Evolutionary conservation across 2,329 filamentous ascomycete genomes (phyloP).

Genomic region (Tolypocladium paradoxum): DNA sequence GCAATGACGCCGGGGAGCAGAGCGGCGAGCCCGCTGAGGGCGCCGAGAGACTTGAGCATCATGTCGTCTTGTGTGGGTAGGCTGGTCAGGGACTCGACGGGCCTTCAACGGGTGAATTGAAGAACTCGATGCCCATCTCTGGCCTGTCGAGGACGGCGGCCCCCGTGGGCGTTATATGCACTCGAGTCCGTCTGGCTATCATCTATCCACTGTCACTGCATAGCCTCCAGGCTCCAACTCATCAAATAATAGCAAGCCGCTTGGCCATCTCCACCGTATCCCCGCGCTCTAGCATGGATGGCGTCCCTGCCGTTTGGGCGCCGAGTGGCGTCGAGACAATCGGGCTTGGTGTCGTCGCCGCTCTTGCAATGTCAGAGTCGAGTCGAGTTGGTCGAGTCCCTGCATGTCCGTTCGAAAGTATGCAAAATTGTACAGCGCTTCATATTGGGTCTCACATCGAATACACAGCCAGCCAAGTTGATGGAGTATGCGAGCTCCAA

Average conservation of each 20-base stretch:
- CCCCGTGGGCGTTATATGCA: background rate
- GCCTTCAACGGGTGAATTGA: background rate
- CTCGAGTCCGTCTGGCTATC: background rate
- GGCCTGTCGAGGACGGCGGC: background rate
- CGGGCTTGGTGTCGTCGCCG: background rate
- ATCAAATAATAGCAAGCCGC: background rate
- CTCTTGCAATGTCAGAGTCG: too few species aligned
- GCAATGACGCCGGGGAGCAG: slow-evolving; percentile 14
- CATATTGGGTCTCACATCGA: too few species aligned
- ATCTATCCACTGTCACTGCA: background rate
- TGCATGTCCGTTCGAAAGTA: too few species aligned
- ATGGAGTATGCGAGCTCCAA: too few species aligned
- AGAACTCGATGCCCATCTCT: background rate
- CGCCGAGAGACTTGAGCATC: slow-evolving; percentile 5
- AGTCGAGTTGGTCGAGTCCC: too few species aligned
- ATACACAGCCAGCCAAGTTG: too few species aligned
- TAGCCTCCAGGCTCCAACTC: background rate
- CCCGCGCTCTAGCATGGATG: background rate
- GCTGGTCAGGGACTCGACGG: background rate
- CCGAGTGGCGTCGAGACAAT: background rate
- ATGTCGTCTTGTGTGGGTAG: background rate
- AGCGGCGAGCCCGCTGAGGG: slow-evolving; percentile 6
- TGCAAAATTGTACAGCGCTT: too few species aligned
- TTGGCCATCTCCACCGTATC: background rate
- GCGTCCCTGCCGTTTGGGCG: background rate